These are phyloP conservation scores for Anisogramma anomala DNA, from an alignment of 2,329 filamentous ascomycete genomes.

Conservation along the genomic window DNA sequence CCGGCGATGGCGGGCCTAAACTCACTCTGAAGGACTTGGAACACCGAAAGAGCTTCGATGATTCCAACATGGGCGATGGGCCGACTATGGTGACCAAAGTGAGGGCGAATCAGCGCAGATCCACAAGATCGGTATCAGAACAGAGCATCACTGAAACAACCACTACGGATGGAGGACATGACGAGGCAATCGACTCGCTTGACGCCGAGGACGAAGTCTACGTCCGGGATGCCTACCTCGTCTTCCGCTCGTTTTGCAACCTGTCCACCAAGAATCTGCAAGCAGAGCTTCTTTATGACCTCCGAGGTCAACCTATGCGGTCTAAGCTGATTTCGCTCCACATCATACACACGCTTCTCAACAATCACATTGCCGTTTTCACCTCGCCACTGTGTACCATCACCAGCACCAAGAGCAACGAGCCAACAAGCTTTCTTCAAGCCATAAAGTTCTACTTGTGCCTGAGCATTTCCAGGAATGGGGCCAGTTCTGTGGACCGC, in stretches of 20 bases:
- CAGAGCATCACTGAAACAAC: conserved; percentile 27
- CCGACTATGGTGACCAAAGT: conserved; percentile 56
- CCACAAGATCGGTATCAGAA: conserved; percentile 38
- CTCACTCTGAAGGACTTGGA: conserved; percentile 57
- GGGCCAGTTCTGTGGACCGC: conserved; percentile 78
- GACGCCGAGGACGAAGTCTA: conserved; percentile 87
- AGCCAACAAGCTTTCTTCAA: conserved; percentile 82
- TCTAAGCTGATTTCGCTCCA: conserved; percentile 93
- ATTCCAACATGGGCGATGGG: conserved; percentile 54
- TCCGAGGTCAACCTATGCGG: conserved; percentile 91
- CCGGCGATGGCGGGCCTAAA: conserved; percentile 35
- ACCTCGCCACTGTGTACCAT: conserved; percentile 87
- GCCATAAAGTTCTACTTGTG: conserved; percentile 96
- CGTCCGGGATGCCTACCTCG: conserved; percentile 90
- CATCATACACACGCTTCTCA: conserved; percentile 86
- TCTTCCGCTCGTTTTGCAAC: conserved; percentile 96
- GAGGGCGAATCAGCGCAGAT: conserved; percentile 32
- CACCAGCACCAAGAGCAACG: conserved; percentile 76
- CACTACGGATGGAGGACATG: conserved; percentile 39
- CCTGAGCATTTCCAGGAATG: conserved; percentile 87
- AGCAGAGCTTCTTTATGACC: conserved; percentile 82
- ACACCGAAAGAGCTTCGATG: conserved; percentile 56
- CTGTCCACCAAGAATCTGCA: conserved; percentile 84
- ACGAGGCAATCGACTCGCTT: conserved; percentile 47
- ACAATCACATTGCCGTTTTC: conserved; percentile 87